Evolutionary conservation across 2,329 filamentous ascomycete species (phyloP).

Genomic region (Colletotrichum chrysophilum): DNA sequence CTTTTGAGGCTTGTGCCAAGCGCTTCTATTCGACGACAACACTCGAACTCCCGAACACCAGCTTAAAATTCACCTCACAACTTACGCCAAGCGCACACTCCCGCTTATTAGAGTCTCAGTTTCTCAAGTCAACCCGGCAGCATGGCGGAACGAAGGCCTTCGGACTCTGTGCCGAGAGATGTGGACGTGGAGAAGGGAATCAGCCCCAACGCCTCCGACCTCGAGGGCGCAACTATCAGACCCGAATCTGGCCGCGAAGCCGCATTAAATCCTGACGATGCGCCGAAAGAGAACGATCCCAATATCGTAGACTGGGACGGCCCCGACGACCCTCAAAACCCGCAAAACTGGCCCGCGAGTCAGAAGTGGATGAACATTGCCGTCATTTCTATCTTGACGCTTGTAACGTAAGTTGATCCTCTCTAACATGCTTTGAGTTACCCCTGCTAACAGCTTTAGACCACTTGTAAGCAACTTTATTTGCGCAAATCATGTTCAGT

Average conservation of each 20-base stretch:
- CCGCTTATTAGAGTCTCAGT: not conserved
- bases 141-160: not conserved
- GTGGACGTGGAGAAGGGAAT: slow-evolving; percentile 1
- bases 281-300: not conserved
- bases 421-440: not conserved
- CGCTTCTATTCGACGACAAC: not conserved
- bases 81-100: not conserved
- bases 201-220: not conserved
- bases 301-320: slow-evolving; percentile 63
- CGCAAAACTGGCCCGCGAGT: slow-evolving; percentile 69
- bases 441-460: slow-evolving; percentile 20
- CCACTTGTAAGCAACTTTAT: slow-evolving; percentile 3
- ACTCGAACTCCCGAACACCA: not conserved
- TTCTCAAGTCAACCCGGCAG: not conserved
- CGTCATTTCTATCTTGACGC: slow-evolving; percentile 30
- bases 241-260: not conserved
- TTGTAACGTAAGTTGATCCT: slow-evolving; percentile 20
- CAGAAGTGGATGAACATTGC: slow-evolving; percentile 40
- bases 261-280: not conserved
- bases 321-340: slow-evolving; percentile 65
- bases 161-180: not conserved
- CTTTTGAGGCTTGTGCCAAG: not conserved
- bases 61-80: not conserved
- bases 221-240: slow-evolving; percentile 10
- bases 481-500: no score